Percentiles rank a stretch among this genome's conserved stretches.
Evolutionary conservation across 306 rosid species (phyloP).

Genomic region (Ormosia emarginata): DNA sequence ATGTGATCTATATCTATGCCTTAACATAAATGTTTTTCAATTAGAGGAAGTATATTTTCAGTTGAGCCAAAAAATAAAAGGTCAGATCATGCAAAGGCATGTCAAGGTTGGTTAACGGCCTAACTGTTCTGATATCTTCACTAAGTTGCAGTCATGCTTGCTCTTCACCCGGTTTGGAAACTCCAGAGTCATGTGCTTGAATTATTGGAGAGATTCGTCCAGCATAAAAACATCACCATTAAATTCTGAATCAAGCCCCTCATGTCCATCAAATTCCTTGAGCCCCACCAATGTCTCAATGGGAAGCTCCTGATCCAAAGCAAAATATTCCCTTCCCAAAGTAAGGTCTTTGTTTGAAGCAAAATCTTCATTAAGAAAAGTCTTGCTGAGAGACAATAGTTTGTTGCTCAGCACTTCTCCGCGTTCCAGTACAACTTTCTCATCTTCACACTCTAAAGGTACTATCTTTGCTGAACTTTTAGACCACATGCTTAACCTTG

Average conservation of each 20-base stretch:
- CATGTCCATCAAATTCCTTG: slow-evolving; percentile 55
- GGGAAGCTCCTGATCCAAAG: slow-evolving; percentile 18
- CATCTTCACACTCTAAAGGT: neutral
- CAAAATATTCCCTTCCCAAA: slow-evolving; percentile 24
- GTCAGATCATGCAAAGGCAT: neutral
- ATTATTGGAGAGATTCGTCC: slow-evolving; percentile 8
- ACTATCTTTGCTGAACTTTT: slow-evolving; percentile 16
- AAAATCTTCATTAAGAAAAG: neutral
- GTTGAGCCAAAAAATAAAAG: neutral
- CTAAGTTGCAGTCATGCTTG: neutral
- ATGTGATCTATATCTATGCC: slow-evolving; percentile 3
- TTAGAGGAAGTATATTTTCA: neutral
- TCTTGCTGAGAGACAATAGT: neutral
- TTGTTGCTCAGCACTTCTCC: neutral
- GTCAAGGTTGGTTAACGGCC: slow-evolving; percentile 7
- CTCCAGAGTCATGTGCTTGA: neutral
- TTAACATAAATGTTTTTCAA: slow-evolving; percentile 1
- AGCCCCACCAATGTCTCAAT: slow-evolving; percentile 60
- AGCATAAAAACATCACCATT: slow-evolving; percentile 24
- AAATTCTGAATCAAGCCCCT: slow-evolving; percentile 46
- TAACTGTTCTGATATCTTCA: neutral
- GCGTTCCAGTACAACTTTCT: neutral
- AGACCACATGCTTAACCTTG: slow-evolving; percentile 25
- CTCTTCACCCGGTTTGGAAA: neutral
- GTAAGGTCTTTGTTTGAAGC: slow-evolving; percentile 2